Conservation (phyloP, 225 moss, liverwort and hornwort species). For the Pseudoscleropodium purum region DNA sequence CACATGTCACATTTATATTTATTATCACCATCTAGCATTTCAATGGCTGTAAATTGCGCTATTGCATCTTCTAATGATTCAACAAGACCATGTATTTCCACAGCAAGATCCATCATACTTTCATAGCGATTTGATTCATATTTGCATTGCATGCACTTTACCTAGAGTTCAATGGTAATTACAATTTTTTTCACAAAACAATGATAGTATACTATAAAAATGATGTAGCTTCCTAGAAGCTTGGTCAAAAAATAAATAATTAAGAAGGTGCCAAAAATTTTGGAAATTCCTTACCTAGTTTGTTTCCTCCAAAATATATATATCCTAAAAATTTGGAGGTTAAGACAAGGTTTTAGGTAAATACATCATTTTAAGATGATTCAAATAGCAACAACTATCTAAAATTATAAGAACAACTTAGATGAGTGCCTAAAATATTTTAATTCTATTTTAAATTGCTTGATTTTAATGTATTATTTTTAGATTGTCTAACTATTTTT, state of each 20-base stretch:
- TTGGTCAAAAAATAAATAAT: background rate
- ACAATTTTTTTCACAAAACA: background rate
- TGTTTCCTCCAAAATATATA: background rate
- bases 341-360: accelerated
- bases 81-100: slow-evolving; percentile 89
- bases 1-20: slow-evolving; percentile 94
- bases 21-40: slow-evolving; percentile 93
- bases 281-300: background rate
- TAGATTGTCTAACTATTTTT: background rate
- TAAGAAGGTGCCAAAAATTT: background rate
- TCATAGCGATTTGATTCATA: slow-evolving; percentile 92
- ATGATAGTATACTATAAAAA: background rate
- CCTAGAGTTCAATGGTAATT: slow-evolving; percentile 21
- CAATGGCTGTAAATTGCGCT: slow-evolving; percentile 68
- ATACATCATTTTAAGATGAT: accelerated
- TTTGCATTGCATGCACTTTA: slow-evolving; percentile 87
- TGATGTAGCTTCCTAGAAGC: background rate
- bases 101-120: slow-evolving; percentile 98
- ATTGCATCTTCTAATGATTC: slow-evolving; percentile 93
- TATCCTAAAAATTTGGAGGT: background rate
- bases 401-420: background rate
- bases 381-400: background rate
- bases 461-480: background rate
- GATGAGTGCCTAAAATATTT: background rate
- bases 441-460: accelerated